phyloP scores from a whole-genome alignment of 345 rosid genomes.

The Angophora floribunda region DNA sequence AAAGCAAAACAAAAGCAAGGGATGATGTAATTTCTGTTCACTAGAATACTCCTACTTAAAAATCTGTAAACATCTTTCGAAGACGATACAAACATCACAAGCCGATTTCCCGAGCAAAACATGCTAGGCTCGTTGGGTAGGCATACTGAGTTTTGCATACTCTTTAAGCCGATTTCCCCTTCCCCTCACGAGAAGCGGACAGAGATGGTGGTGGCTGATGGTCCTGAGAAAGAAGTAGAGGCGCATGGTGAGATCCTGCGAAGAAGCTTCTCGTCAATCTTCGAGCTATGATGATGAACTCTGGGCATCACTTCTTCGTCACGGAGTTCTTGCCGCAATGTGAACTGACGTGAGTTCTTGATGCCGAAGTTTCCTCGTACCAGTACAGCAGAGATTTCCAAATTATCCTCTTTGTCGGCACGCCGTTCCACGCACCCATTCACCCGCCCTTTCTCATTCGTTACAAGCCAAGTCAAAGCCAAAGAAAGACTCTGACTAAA shows the following conservation, averaged over 20 bases:
- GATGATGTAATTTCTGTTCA: background rate
- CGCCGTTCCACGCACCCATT: too few relatives aligned
- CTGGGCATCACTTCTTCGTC: background rate
- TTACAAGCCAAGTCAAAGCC: background rate
- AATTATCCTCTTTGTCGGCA: background rate
- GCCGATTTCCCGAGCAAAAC: too few relatives aligned
- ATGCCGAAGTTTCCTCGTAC: background rate
- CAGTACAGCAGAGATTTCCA: background rate
- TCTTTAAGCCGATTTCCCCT: background rate
- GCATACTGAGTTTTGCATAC: background rate
- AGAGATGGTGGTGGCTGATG: conserved; percentile 20
- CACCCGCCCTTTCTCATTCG: background rate
- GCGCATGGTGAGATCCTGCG: too few relatives aligned
- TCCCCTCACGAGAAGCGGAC: conserved; percentile 4
- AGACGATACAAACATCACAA: background rate
- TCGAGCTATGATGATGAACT: background rate
- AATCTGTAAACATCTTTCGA: too few relatives aligned
- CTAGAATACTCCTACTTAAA: background rate
- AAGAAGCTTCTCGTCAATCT: background rate
- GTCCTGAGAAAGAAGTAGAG: conserved; percentile 56
- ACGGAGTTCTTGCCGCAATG: background rate
- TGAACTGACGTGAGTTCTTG: background rate
- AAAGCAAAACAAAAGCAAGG: background rate
- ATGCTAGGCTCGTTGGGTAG: too few relatives aligned
- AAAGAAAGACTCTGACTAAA: too few relatives aligned